Evolutionary conservation across 2,329 filamentous ascomycete genomes (phyloP).

Genomic region (Tolypocladium tropicale): DNA sequence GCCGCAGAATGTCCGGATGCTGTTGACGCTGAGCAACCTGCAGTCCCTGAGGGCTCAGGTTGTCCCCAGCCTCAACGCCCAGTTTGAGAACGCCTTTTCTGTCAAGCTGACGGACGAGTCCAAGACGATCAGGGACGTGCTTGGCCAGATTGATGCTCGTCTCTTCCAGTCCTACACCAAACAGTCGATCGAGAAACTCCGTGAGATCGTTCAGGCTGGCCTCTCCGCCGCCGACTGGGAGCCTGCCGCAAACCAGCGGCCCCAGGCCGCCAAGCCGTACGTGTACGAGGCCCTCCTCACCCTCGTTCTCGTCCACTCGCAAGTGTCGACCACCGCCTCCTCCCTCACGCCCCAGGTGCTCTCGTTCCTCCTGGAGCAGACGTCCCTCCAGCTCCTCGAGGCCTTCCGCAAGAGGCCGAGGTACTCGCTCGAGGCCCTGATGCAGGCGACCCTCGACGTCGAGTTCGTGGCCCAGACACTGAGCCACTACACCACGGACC

Average conservation of each 20-base stretch:
- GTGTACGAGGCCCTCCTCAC: slow-evolving; percentile 78
- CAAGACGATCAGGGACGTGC: slow-evolving; percentile 82
- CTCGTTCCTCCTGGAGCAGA: slow-evolving; percentile 75
- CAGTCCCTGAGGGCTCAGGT: slow-evolving; percentile 71
- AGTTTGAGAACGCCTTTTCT: slow-evolving; percentile 89
- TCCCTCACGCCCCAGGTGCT: slow-evolving; percentile 73
- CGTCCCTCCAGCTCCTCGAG: slow-evolving; percentile 68
- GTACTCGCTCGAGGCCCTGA: slow-evolving; percentile 72
- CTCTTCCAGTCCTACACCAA: slow-evolving; percentile 90
- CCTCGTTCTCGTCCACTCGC: slow-evolving; percentile 84
- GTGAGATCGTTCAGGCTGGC: slow-evolving; percentile 60
- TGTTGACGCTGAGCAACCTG: slow-evolving; percentile 88
- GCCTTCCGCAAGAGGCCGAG: slow-evolving; percentile 59
- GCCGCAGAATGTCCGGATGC: slow-evolving; percentile 74
- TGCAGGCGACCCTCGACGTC: slow-evolving; percentile 95
- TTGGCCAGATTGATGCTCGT: slow-evolving; percentile 79
- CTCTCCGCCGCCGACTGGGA: slow-evolving; percentile 64
- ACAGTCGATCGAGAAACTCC: slow-evolving; percentile 59
- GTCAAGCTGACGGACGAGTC: slow-evolving; percentile 91
- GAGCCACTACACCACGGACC: slow-evolving; percentile 77
- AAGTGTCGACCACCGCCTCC: slow-evolving; percentile 70
- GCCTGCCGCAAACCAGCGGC: slow-evolving; percentile 44
- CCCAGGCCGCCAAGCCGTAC: slow-evolving; percentile 73
- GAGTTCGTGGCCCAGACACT: slow-evolving; percentile 95
- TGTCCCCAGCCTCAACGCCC: slow-evolving; percentile 77